Base-by-base conservation (phyloP, 768 basidiomycete genomes). In the Tubosaeta sp. region DNA sequence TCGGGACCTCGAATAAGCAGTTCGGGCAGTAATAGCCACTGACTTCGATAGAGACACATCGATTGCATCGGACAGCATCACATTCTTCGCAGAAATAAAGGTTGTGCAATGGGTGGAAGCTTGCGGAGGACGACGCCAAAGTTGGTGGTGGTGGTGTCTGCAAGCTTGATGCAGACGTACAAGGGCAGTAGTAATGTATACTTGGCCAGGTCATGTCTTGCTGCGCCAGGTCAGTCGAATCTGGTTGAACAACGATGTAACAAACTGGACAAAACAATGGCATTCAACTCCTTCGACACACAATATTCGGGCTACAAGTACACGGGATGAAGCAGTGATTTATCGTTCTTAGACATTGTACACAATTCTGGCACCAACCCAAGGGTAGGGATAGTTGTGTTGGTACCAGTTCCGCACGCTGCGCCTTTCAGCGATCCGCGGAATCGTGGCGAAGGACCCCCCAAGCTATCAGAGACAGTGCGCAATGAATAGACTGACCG, bases 71-170 rank as follows among this genome's bases (percentile, higher is more conserved):
- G 39, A 99, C 81, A 2, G 90, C 87, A 69, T 98, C 95, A 69
- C 96, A 99, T 79, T 98, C 95, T 69, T 97, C 94, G 69, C 96
- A 99, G 68, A 98, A 98, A 70, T 92, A 96, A 8, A 99, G 82
- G 25, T 79, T 80, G 60, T 90, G 81, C 2, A 98, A 78, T 6
- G 86, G 79, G 59, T 94, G 90, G 64, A 94, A 91, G 59, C 82
- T 85, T 60, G 84, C 80, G 0, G 84, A 81, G 0, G 93, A 91
- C 0, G 93, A 90, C 2, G 80, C 72, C 0, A 89, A 75, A 59
- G 83, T 84, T 1, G 88, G 90, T 3, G 84, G 86, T 11, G 89
- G 90, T 11, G 86, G 84, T 2, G 55, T 36, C 21, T 56, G 58
- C 19, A 76, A 67, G 14, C 77, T 77, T 46, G 56, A 55, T 8